These are phyloP conservation scores for Juglanconis oblonga DNA, from an alignment of 2,329 filamentous ascomycete species.

Conservation along the genomic window DNA sequence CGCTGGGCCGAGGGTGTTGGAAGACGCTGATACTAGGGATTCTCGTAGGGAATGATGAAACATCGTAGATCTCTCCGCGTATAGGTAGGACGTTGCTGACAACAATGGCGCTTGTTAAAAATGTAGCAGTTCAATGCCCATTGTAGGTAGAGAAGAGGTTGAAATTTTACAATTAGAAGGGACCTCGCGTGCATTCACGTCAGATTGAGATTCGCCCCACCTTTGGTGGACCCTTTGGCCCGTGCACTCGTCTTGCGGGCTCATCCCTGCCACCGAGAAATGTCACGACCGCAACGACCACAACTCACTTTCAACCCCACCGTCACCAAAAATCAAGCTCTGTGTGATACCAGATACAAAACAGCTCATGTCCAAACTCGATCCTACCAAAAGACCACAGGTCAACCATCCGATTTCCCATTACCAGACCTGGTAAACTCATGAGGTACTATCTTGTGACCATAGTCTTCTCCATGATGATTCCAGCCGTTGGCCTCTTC, in stretches of 20 bases:
- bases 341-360: background rate
- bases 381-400: too few relatives aligned
- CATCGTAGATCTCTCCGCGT: constrained; percentile 11
- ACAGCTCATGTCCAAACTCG: too few relatives aligned
- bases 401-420: too few relatives aligned
- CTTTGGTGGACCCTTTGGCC: background rate
- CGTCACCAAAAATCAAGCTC: background rate
- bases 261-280: background rate
- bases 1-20: background rate
- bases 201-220: background rate
- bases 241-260: background rate
- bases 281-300: too few relatives aligned
- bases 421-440: too few relatives aligned
- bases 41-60: background rate
- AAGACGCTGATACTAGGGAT: background rate
- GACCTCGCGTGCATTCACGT: background rate
- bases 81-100: background rate
- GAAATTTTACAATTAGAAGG: background rate
- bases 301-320: background rate
- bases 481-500: too few relatives aligned
- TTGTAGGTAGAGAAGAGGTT: background rate
- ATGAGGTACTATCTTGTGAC: too few relatives aligned
- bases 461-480: too few relatives aligned
- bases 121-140: background rate
- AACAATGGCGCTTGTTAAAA: background rate